Conservation (phyloP, 306 rosid species). For the Pyrus communis region DNA sequence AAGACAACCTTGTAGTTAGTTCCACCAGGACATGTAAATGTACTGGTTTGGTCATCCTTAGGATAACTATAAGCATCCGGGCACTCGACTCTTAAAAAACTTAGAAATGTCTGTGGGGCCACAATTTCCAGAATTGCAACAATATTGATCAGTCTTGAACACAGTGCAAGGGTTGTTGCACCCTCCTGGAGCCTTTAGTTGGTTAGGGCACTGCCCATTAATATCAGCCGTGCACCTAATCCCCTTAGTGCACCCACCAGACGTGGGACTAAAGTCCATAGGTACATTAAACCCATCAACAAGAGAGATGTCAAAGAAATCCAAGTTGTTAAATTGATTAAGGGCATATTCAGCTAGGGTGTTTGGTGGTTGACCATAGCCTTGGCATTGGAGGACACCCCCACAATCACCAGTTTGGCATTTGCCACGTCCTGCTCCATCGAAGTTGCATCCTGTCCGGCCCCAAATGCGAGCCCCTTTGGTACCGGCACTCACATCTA, state of each 20-base stretch:
- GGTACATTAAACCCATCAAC: too few species aligned
- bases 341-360: constrained; percentile 27
- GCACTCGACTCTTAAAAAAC: constrained; percentile 26
- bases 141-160: constrained; percentile 21
- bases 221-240: too few species aligned
- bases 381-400: constrained; percentile 10
- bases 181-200: neutral
- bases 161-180: constrained; percentile 33
- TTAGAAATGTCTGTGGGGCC: constrained; percentile 5
- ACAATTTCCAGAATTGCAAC: constrained; percentile 23
- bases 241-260: too few species aligned
- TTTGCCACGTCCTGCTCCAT: constrained; percentile 9
- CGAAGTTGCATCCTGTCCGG: constrained; percentile 16
- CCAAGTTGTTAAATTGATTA: constrained; percentile 19
- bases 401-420: constrained; percentile 27
- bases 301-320: constrained; percentile 8
- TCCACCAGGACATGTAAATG: constrained; percentile 29
- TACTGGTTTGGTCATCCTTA: constrained; percentile 20
- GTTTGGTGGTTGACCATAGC: constrained; percentile 21
- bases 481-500: constrained; percentile 2
- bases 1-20: constrained; percentile 33
- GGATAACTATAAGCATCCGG: constrained; percentile 34
- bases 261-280: too few species aligned
- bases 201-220: neutral
- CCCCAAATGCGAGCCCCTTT: constrained; percentile 17